A percentile compares a stretch with the other conserved stretches of the same genome.
Evolutionary conservation across 805 yeast genomes (phyloP).

Genomic region (Wickerhamomyces bovis): DNA sequence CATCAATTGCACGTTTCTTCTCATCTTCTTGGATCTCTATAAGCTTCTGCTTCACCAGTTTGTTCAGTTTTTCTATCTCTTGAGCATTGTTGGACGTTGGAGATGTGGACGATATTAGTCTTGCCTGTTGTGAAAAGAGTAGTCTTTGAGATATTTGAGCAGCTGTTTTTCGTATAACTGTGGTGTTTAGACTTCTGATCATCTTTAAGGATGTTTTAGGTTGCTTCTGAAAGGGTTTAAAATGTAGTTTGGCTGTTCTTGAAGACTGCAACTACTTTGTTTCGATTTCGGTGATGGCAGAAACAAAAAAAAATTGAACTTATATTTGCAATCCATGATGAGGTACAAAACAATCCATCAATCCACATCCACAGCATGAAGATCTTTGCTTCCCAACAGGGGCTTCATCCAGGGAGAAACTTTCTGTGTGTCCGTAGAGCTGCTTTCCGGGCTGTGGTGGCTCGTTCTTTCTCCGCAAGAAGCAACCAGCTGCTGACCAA

Average conservation of each 20-base stretch:
- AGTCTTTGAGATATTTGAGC: background rate
- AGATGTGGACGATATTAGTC: background rate
- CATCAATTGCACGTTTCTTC: slow-evolving; percentile 8
- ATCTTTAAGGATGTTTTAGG: background rate
- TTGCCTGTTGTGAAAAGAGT: background rate
- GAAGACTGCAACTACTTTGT: background rate
- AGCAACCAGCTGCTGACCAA: background rate
- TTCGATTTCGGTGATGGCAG: too few relatives aligned
- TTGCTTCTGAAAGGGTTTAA: too few relatives aligned
- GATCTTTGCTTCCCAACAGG: background rate
- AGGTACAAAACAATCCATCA: background rate
- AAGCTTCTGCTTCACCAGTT: slow-evolving; percentile 16
- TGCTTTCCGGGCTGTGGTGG: background rate
- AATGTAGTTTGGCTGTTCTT: too few relatives aligned
- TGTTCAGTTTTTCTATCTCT: slow-evolving; percentile 21
- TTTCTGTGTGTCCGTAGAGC: background rate
- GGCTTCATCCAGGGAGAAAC: background rate
- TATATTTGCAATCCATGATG: background rate
- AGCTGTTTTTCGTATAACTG: background rate
- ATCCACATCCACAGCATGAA: background rate
- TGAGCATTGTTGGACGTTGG: slow-evolving; percentile 9
- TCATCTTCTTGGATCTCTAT: slow-evolving; percentile 16
- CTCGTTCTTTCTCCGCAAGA: background rate
- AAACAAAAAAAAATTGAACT: background rate
- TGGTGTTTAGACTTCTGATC: background rate